Evolutionary conservation across 495 filamentous ascomycete species (phyloP).

Genomic region (Aspergillus homomorphus): DNA sequence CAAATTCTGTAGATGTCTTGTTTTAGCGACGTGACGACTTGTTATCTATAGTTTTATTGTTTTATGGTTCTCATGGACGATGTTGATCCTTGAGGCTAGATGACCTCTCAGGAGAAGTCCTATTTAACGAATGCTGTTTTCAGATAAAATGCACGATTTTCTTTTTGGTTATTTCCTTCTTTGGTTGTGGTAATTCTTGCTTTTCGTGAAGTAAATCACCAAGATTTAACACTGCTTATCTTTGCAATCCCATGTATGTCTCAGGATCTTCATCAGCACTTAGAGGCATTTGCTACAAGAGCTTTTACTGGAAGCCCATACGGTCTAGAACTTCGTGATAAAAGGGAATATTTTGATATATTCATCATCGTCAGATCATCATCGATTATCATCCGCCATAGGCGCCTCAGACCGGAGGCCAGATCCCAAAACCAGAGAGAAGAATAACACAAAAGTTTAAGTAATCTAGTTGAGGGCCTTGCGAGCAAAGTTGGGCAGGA

Average conservation of each 20-base stretch:
- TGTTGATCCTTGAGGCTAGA: conserved; percentile 13
- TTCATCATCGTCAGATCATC: conserved; percentile 25
- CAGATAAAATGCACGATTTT: conserved; percentile 16
- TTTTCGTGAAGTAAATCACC: not conserved
- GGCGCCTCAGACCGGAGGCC: conserved; percentile 5
- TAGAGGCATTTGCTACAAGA: too few species aligned
- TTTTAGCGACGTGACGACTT: conserved; percentile 17
- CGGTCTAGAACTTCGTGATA: too few species aligned
- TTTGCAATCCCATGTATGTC: too few species aligned
- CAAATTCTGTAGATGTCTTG: conserved; percentile 41
- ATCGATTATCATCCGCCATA: conserved; percentile 16
- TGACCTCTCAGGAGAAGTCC: conserved; percentile 18
- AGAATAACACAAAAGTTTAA: conserved; percentile 7
- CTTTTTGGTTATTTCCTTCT: conserved; percentile 8
- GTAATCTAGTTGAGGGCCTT: conserved; percentile 57
- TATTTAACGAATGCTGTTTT: conserved; percentile 17
- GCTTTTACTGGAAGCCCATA: too few species aligned
- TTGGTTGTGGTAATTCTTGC: not conserved
- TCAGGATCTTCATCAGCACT: too few species aligned
- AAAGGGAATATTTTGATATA: conserved; percentile 8
- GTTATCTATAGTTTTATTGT: conserved; percentile 20
- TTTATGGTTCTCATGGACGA: conserved; percentile 22
- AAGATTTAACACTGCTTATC: too few species aligned
- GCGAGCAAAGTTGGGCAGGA: conserved; percentile 88
- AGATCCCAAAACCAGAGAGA: conserved; percentile 13